Conservation (phyloP, 306 rosid species). For the Sicyos edulis region DNA sequence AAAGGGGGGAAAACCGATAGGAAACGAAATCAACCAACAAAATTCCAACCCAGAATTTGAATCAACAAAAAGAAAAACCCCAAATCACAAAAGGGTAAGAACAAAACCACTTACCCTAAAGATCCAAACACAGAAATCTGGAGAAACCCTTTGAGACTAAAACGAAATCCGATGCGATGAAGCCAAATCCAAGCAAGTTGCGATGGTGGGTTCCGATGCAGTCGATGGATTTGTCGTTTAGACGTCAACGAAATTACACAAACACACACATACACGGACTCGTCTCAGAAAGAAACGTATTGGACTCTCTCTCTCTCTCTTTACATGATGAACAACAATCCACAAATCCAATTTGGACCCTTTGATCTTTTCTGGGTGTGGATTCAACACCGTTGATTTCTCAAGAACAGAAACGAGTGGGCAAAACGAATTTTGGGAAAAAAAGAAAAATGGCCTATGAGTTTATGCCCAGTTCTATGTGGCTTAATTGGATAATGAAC, state of each 20-base stretch:
- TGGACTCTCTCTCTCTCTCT: conserved; percentile 5
- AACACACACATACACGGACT: not conserved
- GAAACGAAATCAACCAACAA: not conserved
- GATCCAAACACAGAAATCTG: not conserved
- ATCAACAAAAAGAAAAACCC: not conserved
- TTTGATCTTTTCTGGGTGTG: not conserved
- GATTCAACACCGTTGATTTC: conserved; percentile 18
- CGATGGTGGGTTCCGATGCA: conserved; percentile 12
- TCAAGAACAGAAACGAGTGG: conserved; percentile 6
- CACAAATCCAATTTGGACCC: not conserved
- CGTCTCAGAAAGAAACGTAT: conserved; percentile 18
- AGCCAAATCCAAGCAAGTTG: not conserved
- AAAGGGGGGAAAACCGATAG: not conserved
- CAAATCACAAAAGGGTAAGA: not conserved
- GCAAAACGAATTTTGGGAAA: not conserved
- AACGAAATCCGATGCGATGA: conserved; percentile 7
- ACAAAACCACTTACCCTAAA: conserved; percentile 13
- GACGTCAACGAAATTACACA: conserved; percentile 19
- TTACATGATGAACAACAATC: conserved; percentile 4
- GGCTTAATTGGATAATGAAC: conserved; percentile 16
- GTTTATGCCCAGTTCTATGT: not conserved
- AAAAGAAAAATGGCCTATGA: conserved; percentile 3
- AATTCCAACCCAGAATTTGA: not conserved
- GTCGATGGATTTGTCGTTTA: conserved; percentile 15
- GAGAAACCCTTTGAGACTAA: not conserved